Evolutionary conservation across 257 asterid genomes (phyloP), one percentile per base, ranked within the genome.

Genomic region (Henckelia pumila): DNA sequence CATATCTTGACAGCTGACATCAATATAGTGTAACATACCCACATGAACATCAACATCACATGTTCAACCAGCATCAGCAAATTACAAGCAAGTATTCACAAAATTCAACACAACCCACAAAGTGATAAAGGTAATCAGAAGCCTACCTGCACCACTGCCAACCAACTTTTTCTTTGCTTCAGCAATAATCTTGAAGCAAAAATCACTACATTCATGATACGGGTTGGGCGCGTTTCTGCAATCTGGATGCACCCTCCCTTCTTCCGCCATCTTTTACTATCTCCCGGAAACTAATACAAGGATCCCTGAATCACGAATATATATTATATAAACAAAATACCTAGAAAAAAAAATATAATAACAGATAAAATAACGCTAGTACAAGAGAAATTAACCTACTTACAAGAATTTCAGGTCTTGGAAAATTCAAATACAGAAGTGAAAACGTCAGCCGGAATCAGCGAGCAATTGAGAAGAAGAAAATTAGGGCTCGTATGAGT

Each of bases 151-250:
- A 67, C 74, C 81, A 32, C 23, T 44, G 53, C 75, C 64, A 28
- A 19, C 74, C 66, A 56, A 61, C 67, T 59, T 73, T 73, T 76
- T 76, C 78, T 83, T 86, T 22, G 78, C 64, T 63, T 83, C 88
- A 24, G 90, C 90, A 67, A 86, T 88, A 64, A 86, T 56, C 56
- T 25, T 72, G 80, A 89, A 84, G 83, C 93, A 87, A 70, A 76
- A 87, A 55, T 84, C 91, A 61, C 74, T 75, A 68, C 95, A 89
- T 71, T 79, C 91, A 69, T 85, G 95, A 68, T 78, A 87, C 0
- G 91, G 91, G 72, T 85, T 87, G 3, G 88, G 70, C 25, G 91
- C 82, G 37, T 89, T 85, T 69, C 84, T 80, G 78, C 92, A 89
- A 71, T 79, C 89, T 14, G 96, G 91, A 74, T 83, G 89, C 70